Percentiles rank a stretch among this genome's conserved stretches.
phyloP scores from a whole-genome alignment of 306 rosid species.

The Cicer pinnatifidum region DNA sequence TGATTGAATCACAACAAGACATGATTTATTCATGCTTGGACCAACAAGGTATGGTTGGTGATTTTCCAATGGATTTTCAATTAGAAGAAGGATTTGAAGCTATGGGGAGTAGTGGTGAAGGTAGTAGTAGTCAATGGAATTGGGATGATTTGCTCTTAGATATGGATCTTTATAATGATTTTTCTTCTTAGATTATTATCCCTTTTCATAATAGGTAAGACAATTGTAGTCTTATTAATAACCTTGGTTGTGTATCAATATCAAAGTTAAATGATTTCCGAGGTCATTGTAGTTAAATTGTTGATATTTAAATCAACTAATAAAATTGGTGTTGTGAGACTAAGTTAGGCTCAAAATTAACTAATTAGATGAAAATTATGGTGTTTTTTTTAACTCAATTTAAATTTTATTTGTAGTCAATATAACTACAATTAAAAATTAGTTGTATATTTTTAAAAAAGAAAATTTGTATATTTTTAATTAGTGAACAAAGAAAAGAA shows the following conservation, averaged over 20 bases:
- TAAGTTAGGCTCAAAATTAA: background rate
- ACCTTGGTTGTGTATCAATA: slow-evolving; percentile 36
- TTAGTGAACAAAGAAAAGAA: background rate
- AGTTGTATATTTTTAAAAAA: no score
- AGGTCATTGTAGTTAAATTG: slow-evolving; percentile 20
- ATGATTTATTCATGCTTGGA: slow-evolving; percentile 44
- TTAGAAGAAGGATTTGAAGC: slow-evolving; percentile 47
- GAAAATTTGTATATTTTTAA: background rate
- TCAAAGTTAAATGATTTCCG: slow-evolving; percentile 32
- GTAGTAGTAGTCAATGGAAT: slow-evolving; percentile 49
- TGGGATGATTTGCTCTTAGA: slow-evolving; percentile 65
- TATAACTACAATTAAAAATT: no score
- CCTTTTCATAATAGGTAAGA: background rate
- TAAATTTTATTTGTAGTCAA: background rate
- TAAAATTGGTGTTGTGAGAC: background rate
- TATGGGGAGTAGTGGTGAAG: slow-evolving; percentile 44
- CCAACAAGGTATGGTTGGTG: slow-evolving; percentile 39
- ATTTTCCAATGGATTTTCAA: slow-evolving; percentile 49
- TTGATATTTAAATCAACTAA: background rate
- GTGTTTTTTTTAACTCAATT: background rate
- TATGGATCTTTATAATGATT: slow-evolving; percentile 53
- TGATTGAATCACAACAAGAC: slow-evolving; percentile 42
- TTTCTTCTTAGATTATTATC: slow-evolving; percentile 36
- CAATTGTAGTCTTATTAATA: slow-evolving; percentile 15
- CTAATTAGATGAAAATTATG: background rate